These are phyloP conservation scores for Pyrenochaeta sp. DNA, from an alignment of 2,329 filamentous ascomycete genomes.

Conservation along the genomic window DNA sequence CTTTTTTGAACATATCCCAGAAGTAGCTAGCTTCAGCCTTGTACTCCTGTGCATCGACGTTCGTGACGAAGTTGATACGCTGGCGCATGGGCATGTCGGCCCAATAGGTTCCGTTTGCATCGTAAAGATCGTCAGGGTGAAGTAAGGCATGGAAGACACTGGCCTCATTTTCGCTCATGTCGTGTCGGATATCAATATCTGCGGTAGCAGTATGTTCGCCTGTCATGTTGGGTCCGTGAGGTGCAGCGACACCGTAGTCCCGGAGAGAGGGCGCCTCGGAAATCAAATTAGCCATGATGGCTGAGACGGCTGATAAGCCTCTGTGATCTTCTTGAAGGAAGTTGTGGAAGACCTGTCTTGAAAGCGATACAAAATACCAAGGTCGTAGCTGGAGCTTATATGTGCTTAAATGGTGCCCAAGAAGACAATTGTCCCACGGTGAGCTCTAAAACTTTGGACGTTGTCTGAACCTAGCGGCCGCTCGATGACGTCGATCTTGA, in stretches of 20 bases:
- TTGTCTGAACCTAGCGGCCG: constrained; percentile 3
- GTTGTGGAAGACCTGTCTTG: not conserved
- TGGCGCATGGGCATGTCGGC: constrained; percentile 79
- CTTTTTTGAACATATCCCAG: constrained; percentile 82
- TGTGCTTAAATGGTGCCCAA: constrained; percentile 5
- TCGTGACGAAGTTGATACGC: constrained; percentile 77
- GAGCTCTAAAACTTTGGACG: constrained; percentile 2
- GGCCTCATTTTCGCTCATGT: constrained; percentile 67
- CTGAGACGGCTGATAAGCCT: constrained; percentile 5
- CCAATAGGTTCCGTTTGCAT: constrained; percentile 86
- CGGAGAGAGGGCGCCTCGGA: constrained; percentile 43
- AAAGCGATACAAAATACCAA: constrained; percentile 3
- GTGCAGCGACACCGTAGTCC: constrained; percentile 58
- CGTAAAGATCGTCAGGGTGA: constrained; percentile 88
- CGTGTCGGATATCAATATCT: constrained; percentile 46
- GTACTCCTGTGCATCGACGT: constrained; percentile 76
- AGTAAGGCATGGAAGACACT: constrained; percentile 80
- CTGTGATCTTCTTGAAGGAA: not conserved
- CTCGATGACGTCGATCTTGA: constrained; percentile 14
- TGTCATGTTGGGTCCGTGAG: constrained; percentile 58
- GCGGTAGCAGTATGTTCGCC: constrained; percentile 55
- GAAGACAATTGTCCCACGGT: not conserved
- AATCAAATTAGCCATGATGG: constrained; percentile 38
- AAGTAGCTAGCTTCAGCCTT: constrained; percentile 71
- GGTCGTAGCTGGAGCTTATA: constrained; percentile 19